Evolutionary conservation across 169 alveolate species (phyloP), one percentile per base, ranked within the genome.

Genomic region (Miamiensis avidus): DNA sequence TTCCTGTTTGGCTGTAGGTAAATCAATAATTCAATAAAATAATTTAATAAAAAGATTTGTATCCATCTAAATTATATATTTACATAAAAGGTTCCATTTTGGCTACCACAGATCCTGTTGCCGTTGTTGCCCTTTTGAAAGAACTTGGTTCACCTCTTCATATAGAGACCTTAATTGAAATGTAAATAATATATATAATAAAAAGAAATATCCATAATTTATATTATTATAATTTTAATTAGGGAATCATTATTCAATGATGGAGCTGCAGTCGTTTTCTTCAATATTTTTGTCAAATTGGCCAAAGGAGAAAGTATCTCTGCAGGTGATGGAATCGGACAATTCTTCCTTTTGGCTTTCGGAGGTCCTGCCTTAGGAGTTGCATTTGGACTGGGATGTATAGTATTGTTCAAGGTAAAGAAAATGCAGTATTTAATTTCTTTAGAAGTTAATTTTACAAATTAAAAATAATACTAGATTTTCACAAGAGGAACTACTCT

Each of bases 61-160:
- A n/a, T n/a, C n/a, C n/a, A n/a, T n/a, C n/a, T n/a, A n/a, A n/a
- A n/a, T n/a, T n/a, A n/a, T n/a, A n/a, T n/a, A n/a, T n/a, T n/a
- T n/a, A n/a, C 25, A 16, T 87, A 77, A 82, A 85, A 29, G 93
- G 91, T 28, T 78, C 91, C 64, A 30, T 86, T 26, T 34, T 89
- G 0, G 85, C 93, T 20, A 90, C 93, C 29, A 89, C 93, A 33
- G 93, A 89, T 73, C 93, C 93, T 65, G 93, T 89, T 0, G 93
- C 93, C 33, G 93, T 89, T 1, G 93, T 89, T 4, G 90, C 93
- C 6, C 76, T 89, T 31, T 74, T 89, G 15, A 86, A 86, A 77
- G 88, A 86, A 86, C 64, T 89, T 0, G 93, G 93, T 16, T 91
- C 93, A 25, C 77, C 89, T 72, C 31, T 86, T 31, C 81, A 81